phyloP scores from a whole-genome alignment of 768 basidiomycete genomes.

The Lyophyllum shimeji region DNA sequence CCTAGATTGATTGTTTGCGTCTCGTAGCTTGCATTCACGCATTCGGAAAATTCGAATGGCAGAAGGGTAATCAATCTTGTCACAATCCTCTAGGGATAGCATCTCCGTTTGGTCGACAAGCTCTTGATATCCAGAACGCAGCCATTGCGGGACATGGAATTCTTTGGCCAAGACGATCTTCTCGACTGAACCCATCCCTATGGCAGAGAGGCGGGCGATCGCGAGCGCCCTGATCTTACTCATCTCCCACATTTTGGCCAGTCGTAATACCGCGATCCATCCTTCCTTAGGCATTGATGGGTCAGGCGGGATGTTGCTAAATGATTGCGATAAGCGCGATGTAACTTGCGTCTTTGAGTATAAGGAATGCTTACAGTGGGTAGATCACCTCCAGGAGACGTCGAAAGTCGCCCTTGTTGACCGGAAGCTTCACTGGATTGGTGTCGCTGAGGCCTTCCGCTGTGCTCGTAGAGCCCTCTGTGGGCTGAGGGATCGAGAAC shows the following conservation, averaged over 20 bases:
- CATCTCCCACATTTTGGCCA: conserved; percentile 18
- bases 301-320: conserved; percentile 7
- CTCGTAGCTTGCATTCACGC: conserved; percentile 1
- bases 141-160: conserved; percentile 18
- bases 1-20: too few species aligned
- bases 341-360: not conserved
- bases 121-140: conserved; percentile 11
- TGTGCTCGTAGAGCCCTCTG: not conserved
- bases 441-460: conserved; percentile 9
- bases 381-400: conserved; percentile 12
- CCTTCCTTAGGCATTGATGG: conserved; percentile 4
- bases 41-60: conserved; percentile 12
- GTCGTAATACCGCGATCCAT: conserved; percentile 16
- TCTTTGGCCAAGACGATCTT: conserved; percentile 10
- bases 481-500: conserved; percentile 13
- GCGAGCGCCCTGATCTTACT: conserved; percentile 12
- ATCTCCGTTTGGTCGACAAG: conserved; percentile 5
- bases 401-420: conserved; percentile 16
- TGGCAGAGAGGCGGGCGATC: conserved; percentile 6
- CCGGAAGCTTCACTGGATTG: conserved; percentile 9
- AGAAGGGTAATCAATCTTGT: conserved; percentile 9
- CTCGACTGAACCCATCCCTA: not conserved
- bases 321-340: not conserved
- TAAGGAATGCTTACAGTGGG: conserved; percentile 13
- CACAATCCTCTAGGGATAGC: conserved; percentile 6